Conservation (phyloP, 2,329 filamentous ascomycete genomes). For the Penicillium griseofulvum region DNA sequence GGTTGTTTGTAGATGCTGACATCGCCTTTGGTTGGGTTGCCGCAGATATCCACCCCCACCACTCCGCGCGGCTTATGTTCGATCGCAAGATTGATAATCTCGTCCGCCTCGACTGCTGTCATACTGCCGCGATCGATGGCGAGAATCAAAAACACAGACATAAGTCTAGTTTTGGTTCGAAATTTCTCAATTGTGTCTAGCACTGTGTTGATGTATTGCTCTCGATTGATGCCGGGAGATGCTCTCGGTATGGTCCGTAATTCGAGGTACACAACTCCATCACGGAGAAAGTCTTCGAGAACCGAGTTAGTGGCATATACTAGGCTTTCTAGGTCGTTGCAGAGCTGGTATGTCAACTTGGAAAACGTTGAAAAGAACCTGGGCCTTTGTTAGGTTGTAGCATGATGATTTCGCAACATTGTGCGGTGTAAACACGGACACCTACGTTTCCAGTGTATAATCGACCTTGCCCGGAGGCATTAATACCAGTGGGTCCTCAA, state of each 20-base stretch:
- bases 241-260: conserved; percentile 75
- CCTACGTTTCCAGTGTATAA: conserved; percentile 66
- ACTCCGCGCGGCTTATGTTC: conserved; percentile 55
- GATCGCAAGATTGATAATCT: conserved; percentile 63
- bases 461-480: conserved; percentile 71
- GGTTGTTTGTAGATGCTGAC: conserved; percentile 59
- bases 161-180: conserved; percentile 38
- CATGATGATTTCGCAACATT: not conserved
- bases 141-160: conserved; percentile 67
- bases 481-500: conserved; percentile 66
- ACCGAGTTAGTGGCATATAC: conserved; percentile 64
- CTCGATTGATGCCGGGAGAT: conserved; percentile 58
- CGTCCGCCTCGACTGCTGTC: conserved; percentile 56
- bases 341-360: conserved; percentile 74
- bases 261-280: conserved; percentile 76
- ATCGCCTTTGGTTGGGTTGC: conserved; percentile 65
- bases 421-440: conserved; percentile 39
- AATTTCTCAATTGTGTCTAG: conserved; percentile 61
- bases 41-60: conserved; percentile 75
- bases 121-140: conserved; percentile 69
- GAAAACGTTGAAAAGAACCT: conserved; percentile 79
- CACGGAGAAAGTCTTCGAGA: conserved; percentile 62
- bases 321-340: conserved; percentile 61
- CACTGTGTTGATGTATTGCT: conserved; percentile 65
- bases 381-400: not conserved